These are phyloP conservation scores for Dryas drummondii DNA, from an alignment of 306 rosid species.

Conservation along the genomic window DNA sequence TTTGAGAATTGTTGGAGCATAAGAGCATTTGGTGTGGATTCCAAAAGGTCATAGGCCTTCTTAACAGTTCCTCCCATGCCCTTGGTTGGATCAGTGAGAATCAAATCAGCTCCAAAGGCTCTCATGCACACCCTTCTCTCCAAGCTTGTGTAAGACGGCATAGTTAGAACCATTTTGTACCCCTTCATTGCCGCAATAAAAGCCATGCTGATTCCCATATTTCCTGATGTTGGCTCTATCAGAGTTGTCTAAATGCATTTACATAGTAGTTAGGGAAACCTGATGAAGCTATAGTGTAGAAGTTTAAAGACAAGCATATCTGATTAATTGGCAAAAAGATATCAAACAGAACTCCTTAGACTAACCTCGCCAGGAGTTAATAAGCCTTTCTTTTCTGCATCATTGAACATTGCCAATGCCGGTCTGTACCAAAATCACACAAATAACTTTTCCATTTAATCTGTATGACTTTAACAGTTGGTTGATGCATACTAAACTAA, in stretches of 20 bases:
- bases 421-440: constrained; percentile 36
- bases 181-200: constrained; percentile 84
- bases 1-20: constrained; percentile 92
- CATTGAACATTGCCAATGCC: constrained; percentile 47
- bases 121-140: constrained; percentile 81
- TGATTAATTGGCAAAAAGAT: background rate
- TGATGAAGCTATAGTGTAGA: constrained; percentile 3
- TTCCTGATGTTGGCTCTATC: constrained; percentile 90
- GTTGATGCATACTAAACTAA: background rate
- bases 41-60: constrained; percentile 81
- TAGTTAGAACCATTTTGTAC: constrained; percentile 77
- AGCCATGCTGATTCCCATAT: constrained; percentile 90
- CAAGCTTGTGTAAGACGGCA: constrained; percentile 79
- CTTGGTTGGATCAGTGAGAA: constrained; percentile 79
- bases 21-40: constrained; percentile 69
- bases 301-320: background rate
- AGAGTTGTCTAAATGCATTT: constrained; percentile 52
- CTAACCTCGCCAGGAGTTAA: constrained; percentile 56
- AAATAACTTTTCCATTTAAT: background rate
- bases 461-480: background rate
- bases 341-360: constrained; percentile 5
- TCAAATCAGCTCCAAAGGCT: constrained; percentile 86
- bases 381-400: constrained; percentile 54
- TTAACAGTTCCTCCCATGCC: constrained; percentile 85
- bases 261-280: background rate